Evolutionary conservation across 2,329 filamentous ascomycete genomes (phyloP).

Genomic region (Aspergillus spinulosporus): DNA sequence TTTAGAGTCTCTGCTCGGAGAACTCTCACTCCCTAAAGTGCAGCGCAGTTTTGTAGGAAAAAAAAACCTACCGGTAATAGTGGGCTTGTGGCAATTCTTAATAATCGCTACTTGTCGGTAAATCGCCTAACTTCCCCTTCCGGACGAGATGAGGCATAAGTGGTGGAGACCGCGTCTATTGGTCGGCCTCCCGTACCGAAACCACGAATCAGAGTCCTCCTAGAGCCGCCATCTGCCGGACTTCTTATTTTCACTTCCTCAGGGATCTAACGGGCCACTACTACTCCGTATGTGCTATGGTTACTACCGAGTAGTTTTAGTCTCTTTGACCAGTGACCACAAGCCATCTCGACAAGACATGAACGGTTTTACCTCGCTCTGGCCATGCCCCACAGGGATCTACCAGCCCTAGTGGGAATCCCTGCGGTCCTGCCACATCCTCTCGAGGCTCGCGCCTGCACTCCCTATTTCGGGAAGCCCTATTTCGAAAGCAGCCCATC

Average conservation of each 20-base stretch:
- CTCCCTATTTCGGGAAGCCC: too few relatives aligned
- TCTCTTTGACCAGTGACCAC: too few relatives aligned
- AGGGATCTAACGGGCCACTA: not conserved
- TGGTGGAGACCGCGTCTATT: constrained; percentile 19
- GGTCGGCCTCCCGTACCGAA: constrained; percentile 27
- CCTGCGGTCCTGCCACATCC: too few relatives aligned
- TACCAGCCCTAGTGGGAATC: constrained; percentile 1
- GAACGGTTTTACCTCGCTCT: not conserved
- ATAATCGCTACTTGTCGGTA: not conserved
- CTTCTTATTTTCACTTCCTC: not conserved
- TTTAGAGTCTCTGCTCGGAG: too few relatives aligned
- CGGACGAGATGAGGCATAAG: constrained; percentile 20
- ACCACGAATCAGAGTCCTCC: not conserved
- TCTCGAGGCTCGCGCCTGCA: too few relatives aligned
- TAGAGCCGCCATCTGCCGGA: not conserved
- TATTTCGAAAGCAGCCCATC: too few relatives aligned
- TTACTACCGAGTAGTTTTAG: too few relatives aligned
- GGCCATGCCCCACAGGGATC: constrained; percentile 1
- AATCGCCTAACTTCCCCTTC: constrained; percentile 11
- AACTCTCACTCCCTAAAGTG: too few relatives aligned
- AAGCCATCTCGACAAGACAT: not conserved
- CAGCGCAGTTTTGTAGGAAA: too few relatives aligned
- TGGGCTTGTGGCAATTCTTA: constrained; percentile 1
- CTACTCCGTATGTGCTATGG: too few relatives aligned
- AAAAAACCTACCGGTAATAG: not conserved